These are phyloP conservation scores for Termitomyces sp. DNA, from an alignment of 768 basidiomycete species.

Conservation along the genomic window DNA sequence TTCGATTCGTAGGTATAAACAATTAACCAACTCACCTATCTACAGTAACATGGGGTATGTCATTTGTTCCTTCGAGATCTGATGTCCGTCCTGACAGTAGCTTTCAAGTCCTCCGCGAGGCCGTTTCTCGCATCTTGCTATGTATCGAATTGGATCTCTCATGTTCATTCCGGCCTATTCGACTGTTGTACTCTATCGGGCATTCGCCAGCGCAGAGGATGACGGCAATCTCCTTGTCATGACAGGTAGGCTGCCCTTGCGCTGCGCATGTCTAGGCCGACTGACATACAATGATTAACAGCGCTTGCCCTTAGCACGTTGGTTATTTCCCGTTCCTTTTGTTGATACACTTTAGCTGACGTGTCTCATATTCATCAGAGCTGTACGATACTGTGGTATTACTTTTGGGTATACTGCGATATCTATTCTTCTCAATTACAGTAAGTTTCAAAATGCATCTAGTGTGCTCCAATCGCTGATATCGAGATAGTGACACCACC, in stretches of 20 bases:
- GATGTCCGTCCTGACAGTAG: slow-evolving; percentile 1
- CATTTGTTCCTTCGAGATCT: background rate
- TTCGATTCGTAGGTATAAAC: background rate
- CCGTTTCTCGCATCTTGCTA: slow-evolving; percentile 77
- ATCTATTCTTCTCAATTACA: slow-evolving; percentile 83
- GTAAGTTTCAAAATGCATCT: slow-evolving; percentile 28
- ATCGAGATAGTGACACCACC: slow-evolving; percentile 77
- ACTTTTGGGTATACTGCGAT: slow-evolving; percentile 91
- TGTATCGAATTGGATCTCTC: slow-evolving; percentile 84
- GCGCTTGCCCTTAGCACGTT: slow-evolving; percentile 80
- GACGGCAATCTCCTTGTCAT: slow-evolving; percentile 79
- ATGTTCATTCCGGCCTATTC: slow-evolving; percentile 91
- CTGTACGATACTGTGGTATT: slow-evolving; percentile 80
- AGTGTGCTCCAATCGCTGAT: slow-evolving; percentile 2
- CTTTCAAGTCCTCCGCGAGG: slow-evolving; percentile 67
- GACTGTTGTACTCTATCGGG: slow-evolving; percentile 67
- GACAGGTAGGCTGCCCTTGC: slow-evolving; percentile 47
- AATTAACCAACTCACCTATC: background rate
- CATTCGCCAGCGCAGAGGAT: slow-evolving; percentile 61
- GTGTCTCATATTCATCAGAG: slow-evolving; percentile 36
- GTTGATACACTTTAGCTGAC: background rate
- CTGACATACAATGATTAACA: slow-evolving; percentile 21
- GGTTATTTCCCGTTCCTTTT: slow-evolving; percentile 20
- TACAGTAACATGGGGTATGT: slow-evolving; percentile 60
- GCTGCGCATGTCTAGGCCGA: slow-evolving; percentile 6